Conservation (phyloP, 2,329 filamentous ascomycete species). For the Talaromyces rugulosus region DNA sequence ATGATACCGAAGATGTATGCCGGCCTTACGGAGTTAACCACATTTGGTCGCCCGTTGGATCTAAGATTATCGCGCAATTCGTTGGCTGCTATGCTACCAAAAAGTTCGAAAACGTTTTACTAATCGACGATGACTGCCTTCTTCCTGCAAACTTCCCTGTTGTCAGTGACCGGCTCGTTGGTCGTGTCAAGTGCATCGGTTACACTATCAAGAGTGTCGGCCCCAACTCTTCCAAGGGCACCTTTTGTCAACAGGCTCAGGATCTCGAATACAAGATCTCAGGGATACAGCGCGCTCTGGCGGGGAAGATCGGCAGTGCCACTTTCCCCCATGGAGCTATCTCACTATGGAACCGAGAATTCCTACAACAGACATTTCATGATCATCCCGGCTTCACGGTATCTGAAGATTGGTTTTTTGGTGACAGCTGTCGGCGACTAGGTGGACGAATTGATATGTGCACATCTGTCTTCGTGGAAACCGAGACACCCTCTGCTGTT, state of each 20-base stretch:
- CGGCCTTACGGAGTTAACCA: conserved; percentile 44
- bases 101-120: conserved; percentile 42
- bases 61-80: conserved; percentile 49
- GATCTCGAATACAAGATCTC: conserved; percentile 52
- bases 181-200: conserved; percentile 42
- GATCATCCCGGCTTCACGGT: conserved; percentile 49
- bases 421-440: conserved; percentile 43
- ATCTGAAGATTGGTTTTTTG: conserved; percentile 52
- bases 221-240: conserved; percentile 30
- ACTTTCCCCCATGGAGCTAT: conserved; percentile 52
- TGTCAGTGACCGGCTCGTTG: conserved; percentile 41
- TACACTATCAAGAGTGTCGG: conserved; percentile 49
- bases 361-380: conserved; percentile 44
- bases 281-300: conserved; percentile 43
- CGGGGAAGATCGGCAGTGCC: conserved; percentile 43
- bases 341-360: conserved; percentile 46
- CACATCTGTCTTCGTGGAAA: conserved; percentile 49
- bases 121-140: conserved; percentile 50
- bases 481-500: conserved; percentile 44
- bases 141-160: conserved; percentile 47
- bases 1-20: conserved; percentile 47
- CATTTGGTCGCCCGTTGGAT: conserved; percentile 47
- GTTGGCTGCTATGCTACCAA: conserved; percentile 46
- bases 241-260: conserved; percentile 44
- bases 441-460: conserved; percentile 48